Evolutionary conservation across 441 rosid species (phyloP), one percentile per base, ranked within the genome.

Genomic region (Geranium incanum): DNA sequence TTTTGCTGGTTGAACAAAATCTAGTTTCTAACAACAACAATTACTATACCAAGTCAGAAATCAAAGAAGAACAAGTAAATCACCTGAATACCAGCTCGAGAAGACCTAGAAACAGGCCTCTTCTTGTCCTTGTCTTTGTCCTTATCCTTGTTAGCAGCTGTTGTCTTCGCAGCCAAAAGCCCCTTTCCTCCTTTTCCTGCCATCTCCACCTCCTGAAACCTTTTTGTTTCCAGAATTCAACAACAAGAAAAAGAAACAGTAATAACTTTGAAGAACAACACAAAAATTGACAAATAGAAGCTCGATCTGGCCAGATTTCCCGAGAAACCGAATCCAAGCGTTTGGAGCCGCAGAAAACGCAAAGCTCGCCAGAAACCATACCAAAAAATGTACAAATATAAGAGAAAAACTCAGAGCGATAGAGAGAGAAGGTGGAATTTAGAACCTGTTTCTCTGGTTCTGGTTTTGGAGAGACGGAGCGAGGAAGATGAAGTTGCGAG

Each of bases 121-220:
- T 89, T 93, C 93, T 93, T 93, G 71, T 88, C 88, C 75, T 86
- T 87, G 37, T 87, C 88, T 74, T 86, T 87, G 41, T 87, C 96
- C 60, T 84, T 84, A 59, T 84, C 91, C 83, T 88, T 89, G 86
- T 82, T 90, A 18, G 84, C 83, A 4, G 96, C 93, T 8, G 90
- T 84, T 36, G 98, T 88, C 78, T 91, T 93, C 0, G 86, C 87
- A 1, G 97, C 96, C 76, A 89, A 76, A 9, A 93, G 92, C 60
- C 98, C 98, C 79, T 93, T 93, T 43, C 97, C 98, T 68, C 98
- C 98, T 75, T 93, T 93, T n/a, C 98, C 98, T 48, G 92, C 95
- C 98, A 92, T 92, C 64, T 60, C 76, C 65, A 0, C 74, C 60
- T 13, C 60, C 57, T 50, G 57, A 11, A 52, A n/a, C 1, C 13